Base-by-base conservation (phyloP, 2,329 filamentous ascomycete genomes). In the Ramularia endophylla region DNA sequence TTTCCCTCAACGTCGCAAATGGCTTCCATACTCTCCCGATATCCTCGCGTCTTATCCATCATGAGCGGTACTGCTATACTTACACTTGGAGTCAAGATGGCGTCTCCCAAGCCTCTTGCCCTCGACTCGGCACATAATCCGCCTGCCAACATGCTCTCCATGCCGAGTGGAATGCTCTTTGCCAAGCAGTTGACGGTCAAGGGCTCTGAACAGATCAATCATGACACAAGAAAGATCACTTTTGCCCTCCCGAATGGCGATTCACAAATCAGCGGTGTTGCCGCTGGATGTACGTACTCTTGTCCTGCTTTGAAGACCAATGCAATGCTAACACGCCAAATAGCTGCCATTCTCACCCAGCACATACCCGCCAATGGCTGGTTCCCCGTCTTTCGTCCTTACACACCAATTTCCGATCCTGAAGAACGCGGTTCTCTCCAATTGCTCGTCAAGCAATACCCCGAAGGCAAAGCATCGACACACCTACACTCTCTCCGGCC, bases 361-460 rank as follows among this genome's bases (percentile, higher is more conserved):
- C 73, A 79, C 2, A 76, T 75, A 49, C 50, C 81, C 0, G 61
- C 72, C 8, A 77, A 75, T 5, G 60, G 68, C 36, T 76, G 71
- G 67, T 56, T 79, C 3, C 81, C 82, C 0, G 74, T 76, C 1
- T 60, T 81, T 8, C 68, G 82, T 30, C 82, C 81, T 0, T 85
- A 86, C 51, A 85, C 81, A 0, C 82, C 82, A 0, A 67, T 83
- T 38, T 78, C 69, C 48, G 61, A 70, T 30, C 63, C 57, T 74
- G 75, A 78, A 27, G 68, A 78, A 27, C 68, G 69, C 2, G 81
- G 81, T 5, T 68, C 67, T 42, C 53, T 87, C 5, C 79, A 84
- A 8, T 65, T 86, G 13, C 65, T 85, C 33, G 72, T 87, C 11
- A 87, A 86, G 62, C 69, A 74, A 43, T 87, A 86, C 53, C 80